Percentiles rank a stretch among this genome's conserved stretches.
These are phyloP conservation scores for Metarhizium rileyi DNA, from an alignment of 2,329 filamentous ascomycete species.

Conservation along the genomic window DNA sequence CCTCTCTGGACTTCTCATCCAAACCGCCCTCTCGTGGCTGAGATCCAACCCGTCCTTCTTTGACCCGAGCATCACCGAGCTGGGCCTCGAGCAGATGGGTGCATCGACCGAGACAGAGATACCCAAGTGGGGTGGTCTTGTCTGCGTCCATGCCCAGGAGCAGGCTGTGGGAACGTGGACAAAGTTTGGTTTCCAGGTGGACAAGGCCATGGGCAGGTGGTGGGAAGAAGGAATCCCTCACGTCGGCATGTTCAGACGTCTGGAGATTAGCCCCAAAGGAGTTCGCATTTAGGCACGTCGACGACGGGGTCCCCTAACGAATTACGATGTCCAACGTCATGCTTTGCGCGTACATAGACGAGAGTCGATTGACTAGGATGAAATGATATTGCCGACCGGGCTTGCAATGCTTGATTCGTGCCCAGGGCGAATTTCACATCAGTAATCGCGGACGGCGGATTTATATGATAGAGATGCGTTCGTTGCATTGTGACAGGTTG, in stretches of 20 bases:
- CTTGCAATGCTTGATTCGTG: too few relatives aligned
- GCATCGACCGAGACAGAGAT: conserved; percentile 29
- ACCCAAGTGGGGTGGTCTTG: conserved; percentile 62
- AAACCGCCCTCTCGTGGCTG: conserved; percentile 60
- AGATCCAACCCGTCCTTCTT: conserved; percentile 47
- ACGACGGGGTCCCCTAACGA: neutral
- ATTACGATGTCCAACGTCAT: neutral
- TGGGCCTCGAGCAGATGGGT: conserved; percentile 33
- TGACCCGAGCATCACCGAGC: conserved; percentile 35
- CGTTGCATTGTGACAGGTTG: neutral
- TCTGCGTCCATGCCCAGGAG: conserved; percentile 72
- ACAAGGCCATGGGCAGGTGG: conserved; percentile 68
- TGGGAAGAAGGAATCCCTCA: conserved; percentile 76
- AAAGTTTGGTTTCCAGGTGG: conserved; percentile 62
- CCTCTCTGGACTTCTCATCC: conserved; percentile 57
- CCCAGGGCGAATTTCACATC: too few relatives aligned
- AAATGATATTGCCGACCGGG: too few relatives aligned
- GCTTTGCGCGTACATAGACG: neutral
- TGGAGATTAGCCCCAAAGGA: conserved; percentile 25
- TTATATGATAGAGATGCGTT: neutral
- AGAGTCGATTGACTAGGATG: neutral
- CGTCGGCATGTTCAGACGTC: conserved; percentile 65
- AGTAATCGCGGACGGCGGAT: too few relatives aligned
- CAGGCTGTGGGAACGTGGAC: conserved; percentile 55
- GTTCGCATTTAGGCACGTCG: conserved; percentile 13